These are phyloP conservation scores for Houttuynia cordata DNA, from an alignment of 164 flowering plant species.

Conservation along the genomic window DNA sequence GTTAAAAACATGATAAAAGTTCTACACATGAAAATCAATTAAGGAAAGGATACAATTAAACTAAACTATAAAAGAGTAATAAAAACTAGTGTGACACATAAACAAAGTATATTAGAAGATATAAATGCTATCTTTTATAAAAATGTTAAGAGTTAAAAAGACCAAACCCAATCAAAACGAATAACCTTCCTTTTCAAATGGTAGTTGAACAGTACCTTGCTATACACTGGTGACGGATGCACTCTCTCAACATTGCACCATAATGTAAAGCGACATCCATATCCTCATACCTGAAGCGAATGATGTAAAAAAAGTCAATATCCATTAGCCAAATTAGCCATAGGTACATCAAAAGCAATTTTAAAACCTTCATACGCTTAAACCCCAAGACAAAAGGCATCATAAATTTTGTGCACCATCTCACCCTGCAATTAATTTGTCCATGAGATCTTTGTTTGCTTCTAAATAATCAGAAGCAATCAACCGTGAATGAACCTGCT, in stretches of 20 bases:
- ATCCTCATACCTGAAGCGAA: conserved; percentile 52
- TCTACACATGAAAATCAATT: not conserved
- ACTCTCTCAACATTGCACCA: conserved; percentile 95
- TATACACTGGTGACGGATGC: conserved; percentile 91
- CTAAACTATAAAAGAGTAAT: not conserved
- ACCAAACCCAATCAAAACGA: no score
- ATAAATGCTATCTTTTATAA: no score
- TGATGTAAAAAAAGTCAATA: not conserved
- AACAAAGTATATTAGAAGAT: no score
- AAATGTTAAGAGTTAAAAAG: no score
- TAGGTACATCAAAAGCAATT: not conserved
- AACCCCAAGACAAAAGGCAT: not conserved
- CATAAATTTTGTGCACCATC: conserved; percentile 6
- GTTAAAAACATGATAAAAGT: not conserved
- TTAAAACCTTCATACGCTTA: not conserved
- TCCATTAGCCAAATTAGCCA: no score
- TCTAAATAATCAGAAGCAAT: conserved; percentile 98
- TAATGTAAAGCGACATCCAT: conserved; percentile 79
- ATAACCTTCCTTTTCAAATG: no score
- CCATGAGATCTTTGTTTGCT: conserved; percentile 79
- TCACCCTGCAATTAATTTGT: conserved; percentile 66
- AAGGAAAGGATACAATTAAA: not conserved
- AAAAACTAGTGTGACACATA: not conserved
- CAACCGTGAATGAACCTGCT: conserved; percentile 84
- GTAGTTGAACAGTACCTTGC: conserved; percentile 25